A percentile compares a stretch with the other conserved stretches of the same genome.
These are phyloP conservation scores for Penicillium frequentans DNA, from an alignment of 2,329 filamentous ascomycete species.

Conservation along the genomic window DNA sequence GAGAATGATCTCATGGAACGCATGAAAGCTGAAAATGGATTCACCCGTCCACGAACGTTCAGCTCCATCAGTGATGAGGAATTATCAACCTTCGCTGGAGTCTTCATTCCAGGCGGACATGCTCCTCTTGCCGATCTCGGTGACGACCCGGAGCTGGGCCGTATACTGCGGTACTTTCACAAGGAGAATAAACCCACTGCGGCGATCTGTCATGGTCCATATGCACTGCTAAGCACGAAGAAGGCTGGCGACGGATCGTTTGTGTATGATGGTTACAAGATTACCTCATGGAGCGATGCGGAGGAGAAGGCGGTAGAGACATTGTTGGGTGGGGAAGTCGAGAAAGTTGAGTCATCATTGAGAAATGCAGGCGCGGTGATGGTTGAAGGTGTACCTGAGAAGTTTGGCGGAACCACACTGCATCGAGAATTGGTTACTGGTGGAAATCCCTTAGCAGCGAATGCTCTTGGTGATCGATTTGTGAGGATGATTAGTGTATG, in stretches of 20 bases:
- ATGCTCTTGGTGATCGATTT: conserved; percentile 33
- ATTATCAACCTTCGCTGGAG: conserved; percentile 38
- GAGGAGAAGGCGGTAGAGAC: conserved; percentile 51
- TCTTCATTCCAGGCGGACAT: conserved; percentile 50
- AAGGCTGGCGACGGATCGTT: conserved; percentile 36
- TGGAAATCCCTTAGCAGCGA: conserved; percentile 35
- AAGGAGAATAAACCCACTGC: conserved; percentile 44
- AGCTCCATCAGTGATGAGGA: conserved; percentile 42
- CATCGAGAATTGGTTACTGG: conserved; percentile 42
- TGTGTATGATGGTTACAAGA: conserved; percentile 48
- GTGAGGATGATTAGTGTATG: conserved; percentile 33
- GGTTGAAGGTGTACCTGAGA: background rate
- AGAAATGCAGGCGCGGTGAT: background rate
- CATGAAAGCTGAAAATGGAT: conserved; percentile 49
- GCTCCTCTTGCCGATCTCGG: conserved; percentile 46
- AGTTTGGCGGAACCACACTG: conserved; percentile 42
- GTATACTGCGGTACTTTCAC: conserved; percentile 46
- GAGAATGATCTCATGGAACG: conserved; percentile 44
- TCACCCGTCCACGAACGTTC: conserved; percentile 40
- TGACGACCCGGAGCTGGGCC: conserved; percentile 43
- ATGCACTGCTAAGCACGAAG: conserved; percentile 47
- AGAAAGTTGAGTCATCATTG: background rate
- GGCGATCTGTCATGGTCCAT: conserved; percentile 50
- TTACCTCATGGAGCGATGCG: conserved; percentile 47
- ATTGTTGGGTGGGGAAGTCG: conserved; percentile 42